Evolutionary conservation across 129 eudicot species (phyloP).

Genomic region (Calendula officinalis): DNA sequence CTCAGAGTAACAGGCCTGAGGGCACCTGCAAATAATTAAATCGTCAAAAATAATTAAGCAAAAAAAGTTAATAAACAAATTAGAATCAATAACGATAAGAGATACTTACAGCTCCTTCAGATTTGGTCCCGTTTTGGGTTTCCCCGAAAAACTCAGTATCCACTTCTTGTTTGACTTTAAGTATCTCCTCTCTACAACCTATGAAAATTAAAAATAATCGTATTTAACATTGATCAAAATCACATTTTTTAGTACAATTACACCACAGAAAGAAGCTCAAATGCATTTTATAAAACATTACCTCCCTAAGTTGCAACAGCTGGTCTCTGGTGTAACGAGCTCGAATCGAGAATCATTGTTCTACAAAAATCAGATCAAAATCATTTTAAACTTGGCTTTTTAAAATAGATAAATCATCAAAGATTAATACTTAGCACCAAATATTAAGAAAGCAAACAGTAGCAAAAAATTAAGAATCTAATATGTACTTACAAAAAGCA

Average conservation of each 20-base stretch:
- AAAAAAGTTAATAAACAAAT: background rate
- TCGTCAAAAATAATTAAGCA: background rate
- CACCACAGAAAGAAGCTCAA: background rate
- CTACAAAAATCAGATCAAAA: constrained; percentile 33
- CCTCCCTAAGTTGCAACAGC: constrained; percentile 91
- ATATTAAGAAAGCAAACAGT: background rate
- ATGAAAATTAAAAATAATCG: background rate
- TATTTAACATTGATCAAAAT: background rate
- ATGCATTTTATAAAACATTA: constrained; percentile 22
- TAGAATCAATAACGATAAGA: too few relatives aligned
- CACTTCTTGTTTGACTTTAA: constrained; percentile 72
- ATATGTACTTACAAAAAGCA: too few relatives aligned
- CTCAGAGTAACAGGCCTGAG: constrained; percentile 74
- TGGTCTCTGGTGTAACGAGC: constrained; percentile 78
- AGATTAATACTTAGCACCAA: background rate
- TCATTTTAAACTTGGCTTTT: background rate
- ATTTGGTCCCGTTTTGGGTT: constrained; percentile 76
- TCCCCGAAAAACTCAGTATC: constrained; percentile 73
- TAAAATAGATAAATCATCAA: background rate
- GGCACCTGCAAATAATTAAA: constrained; percentile 34
- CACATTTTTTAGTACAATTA: too few relatives aligned
- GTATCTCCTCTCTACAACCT: constrained; percentile 69
- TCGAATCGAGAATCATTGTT: constrained; percentile 81
- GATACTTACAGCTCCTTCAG: constrained; percentile 58
- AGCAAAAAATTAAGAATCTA: background rate